phyloP scores from a whole-genome alignment of 176 grass and related monocot genomes.

The Miscanthus lutarioriparius region DNA sequence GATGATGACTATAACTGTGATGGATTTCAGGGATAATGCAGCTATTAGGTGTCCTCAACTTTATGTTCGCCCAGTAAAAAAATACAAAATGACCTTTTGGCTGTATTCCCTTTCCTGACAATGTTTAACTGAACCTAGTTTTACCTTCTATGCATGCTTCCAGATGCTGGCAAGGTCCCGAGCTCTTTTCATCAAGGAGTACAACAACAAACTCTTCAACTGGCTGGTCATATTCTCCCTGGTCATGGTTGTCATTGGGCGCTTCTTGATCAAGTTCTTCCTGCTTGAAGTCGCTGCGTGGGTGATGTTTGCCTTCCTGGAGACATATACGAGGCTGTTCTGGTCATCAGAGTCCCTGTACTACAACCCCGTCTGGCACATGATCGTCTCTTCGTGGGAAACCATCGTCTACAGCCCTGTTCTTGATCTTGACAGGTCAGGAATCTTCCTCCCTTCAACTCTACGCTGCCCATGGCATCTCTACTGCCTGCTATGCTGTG shows the following conservation, averaged over 20 bases:
- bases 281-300: constrained; percentile 78
- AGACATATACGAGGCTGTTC: constrained; percentile 87
- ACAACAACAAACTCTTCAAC: constrained; percentile 88
- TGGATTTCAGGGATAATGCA: no score
- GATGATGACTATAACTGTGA: background rate
- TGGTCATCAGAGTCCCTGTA: constrained; percentile 84
- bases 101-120: background rate
- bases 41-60: background rate
- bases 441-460: background rate
- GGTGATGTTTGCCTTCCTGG: constrained; percentile 85
- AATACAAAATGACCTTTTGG: constrained; percentile 1
- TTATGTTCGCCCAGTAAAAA: background rate
- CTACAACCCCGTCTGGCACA: constrained; percentile 85
- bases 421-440: constrained; percentile 87
- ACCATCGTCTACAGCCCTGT: constrained; percentile 81
- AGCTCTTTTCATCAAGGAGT: constrained; percentile 84
- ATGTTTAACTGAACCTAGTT: constrained; percentile 23
- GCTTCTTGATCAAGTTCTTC: constrained; percentile 80
- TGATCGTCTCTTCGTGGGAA: constrained; percentile 80
- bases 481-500: background rate
- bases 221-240: constrained; percentile 84
- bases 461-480: background rate
- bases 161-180: constrained; percentile 77
- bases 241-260: constrained; percentile 73
- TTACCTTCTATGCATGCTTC: constrained; percentile 7